A percentile compares a stretch with the other conserved stretches of the same genome.
phyloP scores from a whole-genome alignment of 768 basidiomycete genomes.

The Serendipita sp. region DNA sequence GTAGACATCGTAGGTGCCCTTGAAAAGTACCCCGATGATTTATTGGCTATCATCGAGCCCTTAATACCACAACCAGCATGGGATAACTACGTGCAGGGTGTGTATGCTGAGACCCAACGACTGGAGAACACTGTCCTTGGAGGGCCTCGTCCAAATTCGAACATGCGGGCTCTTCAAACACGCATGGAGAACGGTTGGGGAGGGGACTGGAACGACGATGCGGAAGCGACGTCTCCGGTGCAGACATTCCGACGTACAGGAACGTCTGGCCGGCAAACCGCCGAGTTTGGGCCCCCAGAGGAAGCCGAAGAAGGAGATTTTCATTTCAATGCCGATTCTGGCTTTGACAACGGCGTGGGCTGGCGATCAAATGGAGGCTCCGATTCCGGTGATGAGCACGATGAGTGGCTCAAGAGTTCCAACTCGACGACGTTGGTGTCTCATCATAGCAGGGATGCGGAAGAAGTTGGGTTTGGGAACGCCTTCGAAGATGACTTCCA shows the following conservation, averaged over 20 bases:
- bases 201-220: slow-evolving; percentile 16
- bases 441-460: not conserved
- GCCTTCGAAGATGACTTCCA: not conserved
- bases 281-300: slow-evolving; percentile 7
- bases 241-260: slow-evolving; percentile 11
- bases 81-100: slow-evolving; percentile 77
- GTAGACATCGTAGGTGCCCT: slow-evolving; percentile 88
- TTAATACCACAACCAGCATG: slow-evolving; percentile 67
- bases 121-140: slow-evolving; percentile 68
- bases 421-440: not conserved
- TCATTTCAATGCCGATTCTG: slow-evolving; percentile 1
- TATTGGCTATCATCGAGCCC: slow-evolving; percentile 45
- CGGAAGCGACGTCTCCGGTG: slow-evolving; percentile 8
- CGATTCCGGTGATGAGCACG: slow-evolving; percentile 3
- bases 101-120: slow-evolving; percentile 74
- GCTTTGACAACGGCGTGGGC: not conserved
- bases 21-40: slow-evolving; percentile 70
- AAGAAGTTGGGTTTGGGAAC: not conserved
- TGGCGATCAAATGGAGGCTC: not conserved
- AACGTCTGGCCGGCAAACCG: not conserved
- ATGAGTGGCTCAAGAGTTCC: not conserved
- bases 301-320: slow-evolving; percentile 11
- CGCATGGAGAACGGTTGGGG: slow-evolving; percentile 15
- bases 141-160: slow-evolving; percentile 27
- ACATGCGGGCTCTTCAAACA: slow-evolving; percentile 6